Percentiles rank a stretch among this genome's conserved stretches.
Conservation (phyloP, 352 stramenopile species). For the Globisporangium cystogenes region DNA sequence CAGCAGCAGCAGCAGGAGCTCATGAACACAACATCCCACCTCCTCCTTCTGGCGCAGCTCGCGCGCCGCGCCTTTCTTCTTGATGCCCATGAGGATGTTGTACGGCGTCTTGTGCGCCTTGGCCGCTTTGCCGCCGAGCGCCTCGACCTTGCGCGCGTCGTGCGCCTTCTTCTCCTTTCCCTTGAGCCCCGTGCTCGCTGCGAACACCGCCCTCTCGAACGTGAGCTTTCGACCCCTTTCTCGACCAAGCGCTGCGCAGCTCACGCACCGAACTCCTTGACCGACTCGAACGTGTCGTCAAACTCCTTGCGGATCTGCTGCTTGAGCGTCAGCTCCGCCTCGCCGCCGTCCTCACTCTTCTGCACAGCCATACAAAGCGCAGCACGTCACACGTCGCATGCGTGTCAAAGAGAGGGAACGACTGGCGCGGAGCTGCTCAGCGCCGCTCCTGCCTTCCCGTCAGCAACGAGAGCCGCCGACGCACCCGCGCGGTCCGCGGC, state of each 20-base stretch:
- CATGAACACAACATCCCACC: conserved; percentile 19
- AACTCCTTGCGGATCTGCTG: conserved; percentile 79
- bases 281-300: conserved; percentile 61
- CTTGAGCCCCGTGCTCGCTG: conserved; percentile 50
- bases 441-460: too few species aligned
- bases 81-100: conserved; percentile 68
- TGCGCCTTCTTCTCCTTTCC: conserved; percentile 77
- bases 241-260: not conserved
- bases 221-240: too few species aligned
- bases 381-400: not conserved
- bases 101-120: conserved; percentile 62
- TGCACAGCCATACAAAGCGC: conserved; percentile 8
- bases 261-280: conserved; percentile 59
- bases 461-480: conserved; percentile 2
- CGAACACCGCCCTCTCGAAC: not conserved
- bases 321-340: conserved; percentile 37
- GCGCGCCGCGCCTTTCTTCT: conserved; percentile 46
- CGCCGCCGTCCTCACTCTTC: conserved; percentile 12
- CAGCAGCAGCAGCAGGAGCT: not conserved
- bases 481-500: conserved; percentile 21
- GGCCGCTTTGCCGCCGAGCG: conserved; percentile 51
- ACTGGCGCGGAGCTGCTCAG: not conserved
- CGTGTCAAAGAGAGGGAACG: not conserved
- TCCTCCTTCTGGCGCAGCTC: conserved; percentile 53
- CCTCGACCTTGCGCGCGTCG: conserved; percentile 69